Conservation (phyloP, 2,329 filamentous ascomycete species). For the Botryosphaeria dothidea region DNA sequence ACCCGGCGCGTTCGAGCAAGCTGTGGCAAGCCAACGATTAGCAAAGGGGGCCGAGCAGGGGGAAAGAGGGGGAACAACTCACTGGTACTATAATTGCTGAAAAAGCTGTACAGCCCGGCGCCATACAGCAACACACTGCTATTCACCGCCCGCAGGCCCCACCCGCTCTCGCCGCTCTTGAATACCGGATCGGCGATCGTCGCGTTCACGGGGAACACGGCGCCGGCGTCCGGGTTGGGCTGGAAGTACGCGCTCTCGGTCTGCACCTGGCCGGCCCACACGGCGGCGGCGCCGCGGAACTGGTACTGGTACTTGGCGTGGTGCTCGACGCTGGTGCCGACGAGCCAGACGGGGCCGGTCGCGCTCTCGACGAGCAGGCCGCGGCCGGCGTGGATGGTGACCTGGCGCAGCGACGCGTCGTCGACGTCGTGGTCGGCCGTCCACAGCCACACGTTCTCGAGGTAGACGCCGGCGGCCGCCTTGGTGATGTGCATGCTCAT, state of each 20-base stretch:
- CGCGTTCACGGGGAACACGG: constrained; percentile 63
- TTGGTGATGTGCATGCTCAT: constrained; percentile 51
- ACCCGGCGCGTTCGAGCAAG: constrained; percentile 28
- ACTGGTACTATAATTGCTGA: constrained; percentile 59
- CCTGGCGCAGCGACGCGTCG: constrained; percentile 67
- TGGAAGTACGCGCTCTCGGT: constrained; percentile 87
- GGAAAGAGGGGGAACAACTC: background rate
- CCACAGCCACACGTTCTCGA: constrained; percentile 94
- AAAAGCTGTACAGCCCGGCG: constrained; percentile 68
- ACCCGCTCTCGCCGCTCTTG: constrained; percentile 53
- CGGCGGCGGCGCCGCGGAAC: constrained; percentile 71
- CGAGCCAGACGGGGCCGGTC: constrained; percentile 49
- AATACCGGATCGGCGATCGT: constrained; percentile 71
- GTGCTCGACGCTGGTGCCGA: constrained; percentile 68
- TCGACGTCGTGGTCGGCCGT: constrained; percentile 90
- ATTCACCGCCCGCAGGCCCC: constrained; percentile 64
- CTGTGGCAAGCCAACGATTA: constrained; percentile 24
- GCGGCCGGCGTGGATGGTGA: constrained; percentile 83
- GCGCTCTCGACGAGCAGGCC: constrained; percentile 71
- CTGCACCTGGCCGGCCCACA: constrained; percentile 83
- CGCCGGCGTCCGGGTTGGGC: constrained; percentile 72
- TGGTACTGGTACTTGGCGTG: constrained; percentile 76
- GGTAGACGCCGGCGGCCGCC: constrained; percentile 62
- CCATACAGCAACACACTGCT: constrained; percentile 63
- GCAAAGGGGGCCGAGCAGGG: background rate